phyloP scores from a whole-genome alignment of 108 stramenopile species.

The Schizochytrium sp. region DNA sequence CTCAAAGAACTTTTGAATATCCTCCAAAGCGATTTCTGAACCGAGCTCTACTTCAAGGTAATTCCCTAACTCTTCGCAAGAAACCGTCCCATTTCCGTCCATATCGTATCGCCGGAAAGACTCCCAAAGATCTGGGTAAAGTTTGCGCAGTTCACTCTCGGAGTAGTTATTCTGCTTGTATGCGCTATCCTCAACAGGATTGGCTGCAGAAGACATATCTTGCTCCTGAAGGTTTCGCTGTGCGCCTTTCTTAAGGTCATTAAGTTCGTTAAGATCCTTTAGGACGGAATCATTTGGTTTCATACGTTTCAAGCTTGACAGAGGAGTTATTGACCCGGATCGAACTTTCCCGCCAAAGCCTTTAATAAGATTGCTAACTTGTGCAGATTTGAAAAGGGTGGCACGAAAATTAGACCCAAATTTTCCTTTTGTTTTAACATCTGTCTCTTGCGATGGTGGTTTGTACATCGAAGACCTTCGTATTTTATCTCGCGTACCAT shows the following conservation, averaged over 20 bases:
- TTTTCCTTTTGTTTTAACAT: background rate
- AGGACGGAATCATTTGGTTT: too few relatives aligned
- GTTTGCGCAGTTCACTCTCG: background rate
- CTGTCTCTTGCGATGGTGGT: background rate
- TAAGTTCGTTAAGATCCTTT: too few relatives aligned
- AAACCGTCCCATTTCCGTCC: slow-evolving; percentile 6
- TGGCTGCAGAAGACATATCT: background rate
- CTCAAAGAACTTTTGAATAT: slow-evolving; percentile 40
- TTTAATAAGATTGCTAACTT: too few relatives aligned
- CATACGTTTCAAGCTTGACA: too few relatives aligned
- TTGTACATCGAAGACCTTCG: background rate
- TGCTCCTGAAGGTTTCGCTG: background rate
- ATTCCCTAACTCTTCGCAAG: background rate
- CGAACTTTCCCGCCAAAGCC: too few relatives aligned
- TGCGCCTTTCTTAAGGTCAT: too few relatives aligned
- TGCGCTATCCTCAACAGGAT: background rate
- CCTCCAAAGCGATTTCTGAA: slow-evolving; percentile 16
- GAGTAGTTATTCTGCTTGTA: background rate
- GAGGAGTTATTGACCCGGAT: too few relatives aligned
- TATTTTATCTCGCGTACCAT: background rate
- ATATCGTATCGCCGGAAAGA: slow-evolving; percentile 40
- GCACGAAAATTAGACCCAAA: background rate
- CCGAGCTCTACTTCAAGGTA: slow-evolving; percentile 42
- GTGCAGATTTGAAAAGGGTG: background rate
- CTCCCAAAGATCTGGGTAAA: slow-evolving; percentile 60